Percentiles rank a stretch among this genome's conserved stretches.
These are phyloP conservation scores for Xylaria flabelliformis DNA, from an alignment of 495 filamentous ascomycete genomes.

Conservation along the genomic window DNA sequence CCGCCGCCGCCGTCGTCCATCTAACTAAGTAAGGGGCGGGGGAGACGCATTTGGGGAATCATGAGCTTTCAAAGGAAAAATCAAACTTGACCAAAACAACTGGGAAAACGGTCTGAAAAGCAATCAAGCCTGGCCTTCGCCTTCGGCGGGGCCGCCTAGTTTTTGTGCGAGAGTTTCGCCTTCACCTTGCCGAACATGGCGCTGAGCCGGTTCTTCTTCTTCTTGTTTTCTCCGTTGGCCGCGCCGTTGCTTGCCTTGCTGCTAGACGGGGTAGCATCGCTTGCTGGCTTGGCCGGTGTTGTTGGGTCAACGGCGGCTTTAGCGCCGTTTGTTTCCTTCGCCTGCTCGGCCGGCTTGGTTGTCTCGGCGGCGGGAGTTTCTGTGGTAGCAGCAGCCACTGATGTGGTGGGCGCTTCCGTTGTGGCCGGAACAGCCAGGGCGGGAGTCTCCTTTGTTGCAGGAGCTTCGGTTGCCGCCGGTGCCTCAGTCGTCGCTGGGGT, in stretches of 20 bases:
- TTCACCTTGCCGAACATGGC: constrained; percentile 65
- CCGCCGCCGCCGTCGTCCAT: constrained; percentile 29
- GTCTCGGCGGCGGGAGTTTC: constrained; percentile 9
- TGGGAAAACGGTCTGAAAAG: constrained; percentile 27
- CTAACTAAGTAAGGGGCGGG: constrained; percentile 24
- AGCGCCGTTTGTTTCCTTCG: constrained; percentile 29
- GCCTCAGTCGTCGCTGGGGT: constrained; percentile 34
- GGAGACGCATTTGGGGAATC: constrained; percentile 50
- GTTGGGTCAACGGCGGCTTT: constrained; percentile 33
- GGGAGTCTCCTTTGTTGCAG: constrained; percentile 32
- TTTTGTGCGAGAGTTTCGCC: constrained; percentile 55
- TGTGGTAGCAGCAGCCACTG: constrained; percentile 31
- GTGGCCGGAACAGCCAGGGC: constrained; percentile 20
- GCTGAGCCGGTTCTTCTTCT: constrained; percentile 66
- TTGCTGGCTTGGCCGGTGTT: constrained; percentile 33
- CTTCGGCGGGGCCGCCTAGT: constrained; percentile 17
- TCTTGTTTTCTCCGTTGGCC: constrained; percentile 46
- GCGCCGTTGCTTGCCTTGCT: constrained; percentile 43
- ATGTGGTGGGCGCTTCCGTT: constrained; percentile 25
- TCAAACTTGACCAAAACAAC: constrained; percentile 38
- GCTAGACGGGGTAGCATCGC: constrained; percentile 40
- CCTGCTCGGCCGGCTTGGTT: constrained; percentile 22
- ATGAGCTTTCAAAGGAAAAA: constrained; percentile 43
- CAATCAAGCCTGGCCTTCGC: not conserved
- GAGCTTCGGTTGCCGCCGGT: constrained; percentile 30